Conservation (phyloP, 352 stramenopile genomes). For the Globisporangium heterothallicum region DNA sequence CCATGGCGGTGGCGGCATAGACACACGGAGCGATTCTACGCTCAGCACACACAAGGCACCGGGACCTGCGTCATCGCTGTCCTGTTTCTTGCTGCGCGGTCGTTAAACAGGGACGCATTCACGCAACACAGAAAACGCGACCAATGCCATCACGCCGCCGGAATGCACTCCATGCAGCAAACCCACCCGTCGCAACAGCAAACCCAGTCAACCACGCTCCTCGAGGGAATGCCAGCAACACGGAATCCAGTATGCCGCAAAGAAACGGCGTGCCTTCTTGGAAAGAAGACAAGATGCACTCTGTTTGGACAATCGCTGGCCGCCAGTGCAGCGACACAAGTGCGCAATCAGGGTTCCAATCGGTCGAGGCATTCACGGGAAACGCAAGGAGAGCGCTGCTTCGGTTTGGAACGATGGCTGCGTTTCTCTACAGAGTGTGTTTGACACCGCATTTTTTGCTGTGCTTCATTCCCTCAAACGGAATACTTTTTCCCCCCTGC, state of each 20-base stretch:
- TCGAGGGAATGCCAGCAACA: too few species aligned
- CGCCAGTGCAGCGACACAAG: too few species aligned
- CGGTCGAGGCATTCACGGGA: slow-evolving; percentile 1
- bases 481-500: too few species aligned
- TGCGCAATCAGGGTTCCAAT: too few species aligned
- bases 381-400: background rate
- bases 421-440: slow-evolving; percentile 7
- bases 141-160: background rate
- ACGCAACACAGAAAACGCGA: background rate
- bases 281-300: too few species aligned
- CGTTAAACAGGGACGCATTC: background rate
- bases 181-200: too few species aligned
- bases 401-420: background rate
- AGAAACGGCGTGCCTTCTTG: too few species aligned
- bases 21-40: background rate
- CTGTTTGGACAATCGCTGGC: too few species aligned
- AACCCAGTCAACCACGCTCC: too few species aligned
- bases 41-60: background rate
- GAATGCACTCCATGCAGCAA: background rate
- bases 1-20: background rate
- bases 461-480: too few species aligned
- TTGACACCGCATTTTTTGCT: background rate
- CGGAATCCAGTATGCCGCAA: too few species aligned
- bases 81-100: background rate
- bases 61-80: background rate